Percentiles rank a stretch among this genome's conserved stretches.
Evolutionary conservation across 1,284 basidiomycete genomes (phyloP).

Genomic region (Sanghuangporus sanghuang): DNA sequence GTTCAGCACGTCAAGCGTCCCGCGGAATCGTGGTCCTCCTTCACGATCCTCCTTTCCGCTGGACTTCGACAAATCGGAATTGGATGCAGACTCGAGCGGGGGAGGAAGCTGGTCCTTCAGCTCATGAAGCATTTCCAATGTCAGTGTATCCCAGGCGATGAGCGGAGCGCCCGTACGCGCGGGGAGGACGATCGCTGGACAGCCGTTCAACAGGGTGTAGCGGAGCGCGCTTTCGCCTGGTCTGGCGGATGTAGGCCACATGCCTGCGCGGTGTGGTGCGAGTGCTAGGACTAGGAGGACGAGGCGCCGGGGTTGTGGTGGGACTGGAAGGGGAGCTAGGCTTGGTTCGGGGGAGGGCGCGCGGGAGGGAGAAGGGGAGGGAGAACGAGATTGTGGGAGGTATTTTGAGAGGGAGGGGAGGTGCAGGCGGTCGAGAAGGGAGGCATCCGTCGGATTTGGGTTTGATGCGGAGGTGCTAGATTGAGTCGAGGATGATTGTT

Average conservation of each 20-base stretch:
- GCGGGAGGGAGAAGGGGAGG: conserved; percentile 20
- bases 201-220: conserved; percentile 57
- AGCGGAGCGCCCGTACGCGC: conserved; percentile 55
- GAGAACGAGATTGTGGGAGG: conserved; percentile 37
- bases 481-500: conserved; percentile 11
- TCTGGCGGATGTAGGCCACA: conserved; percentile 55
- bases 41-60: conserved; percentile 28
- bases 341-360: conserved; percentile 46
- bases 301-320: conserved; percentile 46
- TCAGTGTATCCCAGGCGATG: conserved; percentile 56
- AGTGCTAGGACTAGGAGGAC: conserved; percentile 51
- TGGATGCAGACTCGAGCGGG: conserved; percentile 19
- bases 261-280: conserved; percentile 46
- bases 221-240: conserved; percentile 58
- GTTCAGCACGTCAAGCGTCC: conserved; percentile 46
- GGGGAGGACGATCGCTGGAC: conserved; percentile 53
- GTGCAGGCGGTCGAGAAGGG: conserved; percentile 13
- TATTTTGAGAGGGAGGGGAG: conserved; percentile 24
- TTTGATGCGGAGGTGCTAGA: conserved; percentile 19
- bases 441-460: conserved; percentile 11
- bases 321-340: conserved; percentile 36
- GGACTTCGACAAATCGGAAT: neutral
- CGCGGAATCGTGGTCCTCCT: conserved; percentile 39
- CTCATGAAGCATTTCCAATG: conserved; percentile 52
- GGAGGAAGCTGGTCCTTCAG: conserved; percentile 35